A percentile compares a stretch with the other conserved stretches of the same genome.
Evolutionary conservation across 176 grass and related monocot genomes (phyloP).

Genomic region (Carex parvula): DNA sequence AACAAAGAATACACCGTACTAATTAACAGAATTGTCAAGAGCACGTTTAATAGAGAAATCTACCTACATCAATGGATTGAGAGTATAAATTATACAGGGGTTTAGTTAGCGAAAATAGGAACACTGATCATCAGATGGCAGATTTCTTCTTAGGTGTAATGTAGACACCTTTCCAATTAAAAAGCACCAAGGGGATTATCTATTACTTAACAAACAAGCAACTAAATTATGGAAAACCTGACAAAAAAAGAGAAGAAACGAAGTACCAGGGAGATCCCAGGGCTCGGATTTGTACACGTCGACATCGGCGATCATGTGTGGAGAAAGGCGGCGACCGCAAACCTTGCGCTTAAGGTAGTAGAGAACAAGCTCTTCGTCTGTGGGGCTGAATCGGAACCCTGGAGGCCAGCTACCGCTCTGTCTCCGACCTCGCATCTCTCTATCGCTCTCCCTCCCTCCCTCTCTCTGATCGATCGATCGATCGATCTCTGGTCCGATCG

Average conservation of each 20-base stretch:
- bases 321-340: slow-evolving; percentile 38
- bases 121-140: no score
- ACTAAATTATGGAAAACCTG: background rate
- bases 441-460: background rate
- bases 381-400: slow-evolving; percentile 97
- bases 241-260: background rate
- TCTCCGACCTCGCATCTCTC: background rate
- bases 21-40: background rate
- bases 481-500: background rate
- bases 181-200: background rate
- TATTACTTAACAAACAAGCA: no score
- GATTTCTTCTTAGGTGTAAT: background rate
- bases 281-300: slow-evolving; percentile 94
- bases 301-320: slow-evolving; percentile 64
- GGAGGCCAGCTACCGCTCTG: slow-evolving; percentile 53
- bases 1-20: background rate
- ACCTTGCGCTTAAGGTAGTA: slow-evolving; percentile 98
- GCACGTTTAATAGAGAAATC: background rate
- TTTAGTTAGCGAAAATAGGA: no score
- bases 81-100: background rate
- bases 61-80: slow-evolving; percentile 1
- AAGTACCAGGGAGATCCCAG: slow-evolving; percentile 83
- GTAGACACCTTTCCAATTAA: background rate
- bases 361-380: slow-evolving; percentile 92
- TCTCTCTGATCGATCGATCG: no score